Base-by-base conservation (phyloP, 768 basidiomycete genomes). In the Xerocomellus intermedius region DNA sequence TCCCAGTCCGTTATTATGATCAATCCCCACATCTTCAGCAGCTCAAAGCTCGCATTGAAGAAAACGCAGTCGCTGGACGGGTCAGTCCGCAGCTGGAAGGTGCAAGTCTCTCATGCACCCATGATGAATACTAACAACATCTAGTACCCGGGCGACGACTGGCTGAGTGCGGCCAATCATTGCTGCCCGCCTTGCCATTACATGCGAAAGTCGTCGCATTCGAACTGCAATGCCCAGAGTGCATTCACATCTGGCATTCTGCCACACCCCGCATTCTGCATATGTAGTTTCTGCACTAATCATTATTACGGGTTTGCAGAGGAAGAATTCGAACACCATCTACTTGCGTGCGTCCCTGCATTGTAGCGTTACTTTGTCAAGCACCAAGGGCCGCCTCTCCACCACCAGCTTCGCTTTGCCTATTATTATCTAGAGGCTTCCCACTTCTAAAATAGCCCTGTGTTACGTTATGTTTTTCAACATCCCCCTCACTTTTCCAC, bases 151-250 rank as follows among this genome's bases (percentile, higher is more conserved):
- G 13, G 14, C 22, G 13, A 24, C 22, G 5, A 16, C 42, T 17
- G 6, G 24, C 2, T 6, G 16, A 6, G 16, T 9, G 17, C 2
- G 16, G 12, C 19, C 2, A 58, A 74, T 8, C 67, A 74, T 42
- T 78, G 77, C 53, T 78, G 75, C 77, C 79, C 74, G 1, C 54
- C 78, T n/a, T 71, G 17, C 16, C 12, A 5, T 9, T 60, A 13
- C 38, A 57, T 8, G 63, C 64, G 0, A 63, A 72, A 47, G 58
- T 62, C 0, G 61, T 69, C 2, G 61, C 78, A 2, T 79, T 80
- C 43, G 78, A 80, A 42, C 56, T 78, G 9, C 46, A 51, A 10
- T 69, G 69, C 38, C 79, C 79, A 0, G 7, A 32, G 5, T 50
- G 54, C 8, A 70, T 78, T 51, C 56, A 62, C n/a, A 60, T 71